These are phyloP conservation scores for Apiospora rasikravindrae DNA, from an alignment of 2,329 filamentous ascomycete species.

Conservation along the genomic window DNA sequence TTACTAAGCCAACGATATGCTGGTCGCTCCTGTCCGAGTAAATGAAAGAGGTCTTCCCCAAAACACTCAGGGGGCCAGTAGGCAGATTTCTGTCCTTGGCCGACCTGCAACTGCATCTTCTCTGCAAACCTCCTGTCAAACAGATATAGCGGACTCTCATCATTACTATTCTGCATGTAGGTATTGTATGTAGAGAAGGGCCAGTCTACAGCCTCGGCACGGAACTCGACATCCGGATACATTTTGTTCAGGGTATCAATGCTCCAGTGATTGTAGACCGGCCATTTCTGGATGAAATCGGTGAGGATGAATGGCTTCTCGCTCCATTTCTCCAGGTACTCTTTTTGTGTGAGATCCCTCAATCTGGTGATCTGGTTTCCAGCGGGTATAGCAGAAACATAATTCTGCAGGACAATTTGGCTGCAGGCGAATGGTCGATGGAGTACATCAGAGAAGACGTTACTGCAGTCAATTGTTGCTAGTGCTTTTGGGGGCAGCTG, in stretches of 20 bases:
- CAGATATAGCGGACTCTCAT: conserved; percentile 91
- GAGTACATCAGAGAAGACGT: conserved; percentile 87
- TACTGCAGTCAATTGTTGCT: conserved; percentile 70
- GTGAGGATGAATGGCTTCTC: conserved; percentile 87
- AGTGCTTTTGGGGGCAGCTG: conserved; percentile 56
- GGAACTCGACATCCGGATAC: conserved; percentile 73
- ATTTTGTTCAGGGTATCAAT: conserved; percentile 67
- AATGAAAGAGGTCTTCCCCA: conserved; percentile 82
- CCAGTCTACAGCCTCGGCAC: conserved; percentile 95
- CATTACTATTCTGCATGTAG: conserved; percentile 80
- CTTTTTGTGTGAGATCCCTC: conserved; percentile 68
- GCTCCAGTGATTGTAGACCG: conserved; percentile 76
- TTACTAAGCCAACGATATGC: conserved; percentile 84
- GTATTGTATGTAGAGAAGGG: conserved; percentile 77
- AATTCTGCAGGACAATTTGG: conserved; percentile 71
- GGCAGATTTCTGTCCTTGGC: conserved; percentile 52
- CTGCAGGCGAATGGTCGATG: conserved; percentile 92
- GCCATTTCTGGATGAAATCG: conserved; percentile 80
- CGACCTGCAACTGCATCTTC: conserved; percentile 78
- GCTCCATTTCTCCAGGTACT: conserved; percentile 79
- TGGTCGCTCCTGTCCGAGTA: conserved; percentile 78
- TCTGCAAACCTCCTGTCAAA: conserved; percentile 88
- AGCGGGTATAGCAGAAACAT: conserved; percentile 71
- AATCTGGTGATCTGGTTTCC: conserved; percentile 76
- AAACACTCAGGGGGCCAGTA: conserved; percentile 89